Evolutionary conservation across 1,284 basidiomycete genomes (phyloP).

Genomic region (Rhodotorula mucilaginosa): DNA sequence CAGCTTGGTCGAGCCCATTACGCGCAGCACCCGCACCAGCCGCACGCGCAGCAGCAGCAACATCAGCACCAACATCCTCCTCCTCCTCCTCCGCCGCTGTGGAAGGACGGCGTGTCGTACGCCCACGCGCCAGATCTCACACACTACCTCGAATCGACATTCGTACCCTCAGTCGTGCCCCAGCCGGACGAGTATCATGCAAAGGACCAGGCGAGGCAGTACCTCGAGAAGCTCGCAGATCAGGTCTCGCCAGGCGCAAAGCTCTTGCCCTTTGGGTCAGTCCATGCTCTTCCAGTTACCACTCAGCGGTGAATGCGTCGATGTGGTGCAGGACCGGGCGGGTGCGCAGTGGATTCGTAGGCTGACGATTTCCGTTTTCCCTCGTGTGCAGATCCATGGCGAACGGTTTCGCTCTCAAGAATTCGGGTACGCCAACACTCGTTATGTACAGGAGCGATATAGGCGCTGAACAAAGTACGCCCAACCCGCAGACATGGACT

Average conservation of each 20-base stretch:
- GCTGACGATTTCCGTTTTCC: too few relatives aligned
- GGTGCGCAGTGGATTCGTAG: neutral
- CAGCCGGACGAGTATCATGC: conserved; percentile 77
- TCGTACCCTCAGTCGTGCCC: conserved; percentile 84
- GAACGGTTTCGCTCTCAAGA: conserved; percentile 88
- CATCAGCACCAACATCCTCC: neutral
- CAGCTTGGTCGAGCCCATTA: neutral
- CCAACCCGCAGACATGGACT: conserved; percentile 78
- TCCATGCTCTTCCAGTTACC: neutral
- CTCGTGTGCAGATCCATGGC: conserved; percentile 57
- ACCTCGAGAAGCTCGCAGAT: conserved; percentile 89
- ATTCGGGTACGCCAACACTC: conserved; percentile 64
- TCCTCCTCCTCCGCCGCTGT: neutral
- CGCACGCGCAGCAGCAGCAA: neutral
- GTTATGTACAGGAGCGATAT: neutral
- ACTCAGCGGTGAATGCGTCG: neutral
- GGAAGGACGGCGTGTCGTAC: conserved; percentile 14
- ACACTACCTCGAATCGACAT: conserved; percentile 36
- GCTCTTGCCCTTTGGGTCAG: conserved; percentile 78
- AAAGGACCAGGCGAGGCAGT: conserved; percentile 92
- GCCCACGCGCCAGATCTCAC: conserved; percentile 28
- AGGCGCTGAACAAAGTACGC: neutral
- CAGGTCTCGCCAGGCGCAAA: conserved; percentile 89
- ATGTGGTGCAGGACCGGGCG: neutral
- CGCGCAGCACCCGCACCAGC: neutral